phyloP scores from a whole-genome alignment of 495 filamentous ascomycete species.

The Penicillium odoratum region DNA sequence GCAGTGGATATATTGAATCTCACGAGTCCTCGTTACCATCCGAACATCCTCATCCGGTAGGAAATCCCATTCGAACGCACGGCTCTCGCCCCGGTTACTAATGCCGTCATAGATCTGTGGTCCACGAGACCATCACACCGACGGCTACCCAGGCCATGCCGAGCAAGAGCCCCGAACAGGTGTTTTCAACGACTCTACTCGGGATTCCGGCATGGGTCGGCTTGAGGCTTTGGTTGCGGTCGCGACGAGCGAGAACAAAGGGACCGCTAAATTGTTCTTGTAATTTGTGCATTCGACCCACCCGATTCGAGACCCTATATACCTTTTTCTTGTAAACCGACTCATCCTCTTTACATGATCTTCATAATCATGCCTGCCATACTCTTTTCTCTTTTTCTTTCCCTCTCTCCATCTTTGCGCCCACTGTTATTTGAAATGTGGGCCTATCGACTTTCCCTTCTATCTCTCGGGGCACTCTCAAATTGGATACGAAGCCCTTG shows the following conservation, averaged over 20 bases:
- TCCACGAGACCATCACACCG: slow-evolving; percentile 35
- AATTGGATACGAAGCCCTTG: slow-evolving; percentile 20
- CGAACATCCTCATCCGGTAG: slow-evolving; percentile 46
- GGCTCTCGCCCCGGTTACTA: slow-evolving; percentile 37
- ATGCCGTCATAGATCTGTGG: slow-evolving; percentile 45
- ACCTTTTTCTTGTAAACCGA: neutral
- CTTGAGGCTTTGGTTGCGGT: slow-evolving; percentile 87
- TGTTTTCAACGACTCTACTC: slow-evolving; percentile 30
- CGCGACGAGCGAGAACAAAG: slow-evolving; percentile 78
- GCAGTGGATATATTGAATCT: slow-evolving; percentile 61
- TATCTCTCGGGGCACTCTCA: slow-evolving; percentile 8
- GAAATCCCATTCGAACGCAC: slow-evolving; percentile 34
- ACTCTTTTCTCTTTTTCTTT: slow-evolving; percentile 10
- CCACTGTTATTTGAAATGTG: slow-evolving; percentile 5
- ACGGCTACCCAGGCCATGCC: slow-evolving; percentile 33
- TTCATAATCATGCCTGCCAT: neutral
- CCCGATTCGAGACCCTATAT: slow-evolving; percentile 2
- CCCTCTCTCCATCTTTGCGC: neutral
- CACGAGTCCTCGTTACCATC: slow-evolving; percentile 45
- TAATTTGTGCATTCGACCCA: slow-evolving; percentile 23
- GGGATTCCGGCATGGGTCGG: slow-evolving; percentile 60
- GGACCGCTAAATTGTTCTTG: slow-evolving; percentile 46
- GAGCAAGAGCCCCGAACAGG: slow-evolving; percentile 36
- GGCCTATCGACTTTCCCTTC: neutral
- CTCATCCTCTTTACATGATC: neutral